These are phyloP conservation scores for Sporothrix globosa DNA, from an alignment of 2,329 filamentous ascomycete species.

Conservation along the genomic window DNA sequence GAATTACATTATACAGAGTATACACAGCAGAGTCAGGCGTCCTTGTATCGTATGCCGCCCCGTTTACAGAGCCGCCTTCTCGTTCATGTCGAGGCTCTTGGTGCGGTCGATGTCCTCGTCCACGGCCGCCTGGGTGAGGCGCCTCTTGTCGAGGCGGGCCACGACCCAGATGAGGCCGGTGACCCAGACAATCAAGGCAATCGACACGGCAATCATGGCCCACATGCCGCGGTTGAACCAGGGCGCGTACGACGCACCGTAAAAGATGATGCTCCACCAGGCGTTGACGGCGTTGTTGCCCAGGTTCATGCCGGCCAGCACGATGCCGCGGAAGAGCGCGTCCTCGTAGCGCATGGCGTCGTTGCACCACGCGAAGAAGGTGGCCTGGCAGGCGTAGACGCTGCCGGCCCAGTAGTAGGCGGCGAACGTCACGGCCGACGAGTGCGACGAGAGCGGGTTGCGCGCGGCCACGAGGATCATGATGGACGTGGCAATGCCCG, in stretches of 20 bases:
- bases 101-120: constrained; percentile 8
- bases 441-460: constrained; percentile 45
- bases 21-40: too few relatives aligned
- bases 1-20: not conserved
- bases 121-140: not conserved
- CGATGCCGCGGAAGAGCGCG: constrained; percentile 64
- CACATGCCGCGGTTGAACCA: constrained; percentile 71
- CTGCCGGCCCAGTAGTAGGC: constrained; percentile 72
- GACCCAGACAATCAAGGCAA: constrained; percentile 64
- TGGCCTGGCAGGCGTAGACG: constrained; percentile 73
- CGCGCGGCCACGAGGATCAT: constrained; percentile 62
- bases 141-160: constrained; percentile 30
- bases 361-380: constrained; percentile 77
- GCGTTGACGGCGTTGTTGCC: constrained; percentile 70
- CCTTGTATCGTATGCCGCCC: too few relatives aligned
- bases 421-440: constrained; percentile 60
- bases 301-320: constrained; percentile 73
- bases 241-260: constrained; percentile 67
- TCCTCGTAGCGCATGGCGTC: constrained; percentile 68
- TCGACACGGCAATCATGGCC: constrained; percentile 69
- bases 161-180: constrained; percentile 55
- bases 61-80: constrained; percentile 18
- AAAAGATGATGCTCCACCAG: constrained; percentile 75
- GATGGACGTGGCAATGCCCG: constrained; percentile 62
- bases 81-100: constrained; percentile 21